phyloP scores from a whole-genome alignment of 2,329 filamentous ascomycete species.

The Scorias spongiosa region DNA sequence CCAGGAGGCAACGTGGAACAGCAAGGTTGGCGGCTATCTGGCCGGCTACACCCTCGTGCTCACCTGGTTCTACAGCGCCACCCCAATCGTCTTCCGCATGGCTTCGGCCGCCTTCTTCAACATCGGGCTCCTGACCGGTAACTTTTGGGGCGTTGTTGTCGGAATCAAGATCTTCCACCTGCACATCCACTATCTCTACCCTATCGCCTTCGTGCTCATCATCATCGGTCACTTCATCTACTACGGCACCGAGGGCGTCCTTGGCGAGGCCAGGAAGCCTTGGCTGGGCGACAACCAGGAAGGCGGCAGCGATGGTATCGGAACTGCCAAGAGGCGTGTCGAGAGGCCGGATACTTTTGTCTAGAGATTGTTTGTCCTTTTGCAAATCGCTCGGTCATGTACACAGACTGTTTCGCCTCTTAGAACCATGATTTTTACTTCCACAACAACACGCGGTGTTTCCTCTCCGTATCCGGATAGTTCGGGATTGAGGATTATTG shows the following conservation, averaged over 20 bases:
- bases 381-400: neutral
- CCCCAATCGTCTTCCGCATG: slow-evolving; percentile 77
- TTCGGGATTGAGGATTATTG: no score
- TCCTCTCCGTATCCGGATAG: no score
- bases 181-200: slow-evolving; percentile 76
- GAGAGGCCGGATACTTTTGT: slow-evolving; percentile 25
- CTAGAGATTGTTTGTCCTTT: slow-evolving; percentile 7
- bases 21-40: slow-evolving; percentile 59
- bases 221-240: slow-evolving; percentile 75
- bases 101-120: slow-evolving; percentile 91
- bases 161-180: slow-evolving; percentile 75
- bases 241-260: slow-evolving; percentile 64
- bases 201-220: slow-evolving; percentile 87
- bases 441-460: no score
- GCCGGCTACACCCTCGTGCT: slow-evolving; percentile 80
- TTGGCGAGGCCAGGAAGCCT: slow-evolving; percentile 85
- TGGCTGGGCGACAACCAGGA: slow-evolving; percentile 87
- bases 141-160: slow-evolving; percentile 95
- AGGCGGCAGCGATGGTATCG: slow-evolving; percentile 60
- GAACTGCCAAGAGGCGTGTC: slow-evolving; percentile 61
- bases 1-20: slow-evolving; percentile 29
- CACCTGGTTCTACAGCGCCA: slow-evolving; percentile 71
- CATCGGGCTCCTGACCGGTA: slow-evolving; percentile 81
- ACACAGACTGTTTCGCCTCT: no score
- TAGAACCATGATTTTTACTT: no score